These are phyloP conservation scores for Moesziomyces antarcticus DNA, from an alignment of 1,284 basidiomycete species.

Conservation along the genomic window DNA sequence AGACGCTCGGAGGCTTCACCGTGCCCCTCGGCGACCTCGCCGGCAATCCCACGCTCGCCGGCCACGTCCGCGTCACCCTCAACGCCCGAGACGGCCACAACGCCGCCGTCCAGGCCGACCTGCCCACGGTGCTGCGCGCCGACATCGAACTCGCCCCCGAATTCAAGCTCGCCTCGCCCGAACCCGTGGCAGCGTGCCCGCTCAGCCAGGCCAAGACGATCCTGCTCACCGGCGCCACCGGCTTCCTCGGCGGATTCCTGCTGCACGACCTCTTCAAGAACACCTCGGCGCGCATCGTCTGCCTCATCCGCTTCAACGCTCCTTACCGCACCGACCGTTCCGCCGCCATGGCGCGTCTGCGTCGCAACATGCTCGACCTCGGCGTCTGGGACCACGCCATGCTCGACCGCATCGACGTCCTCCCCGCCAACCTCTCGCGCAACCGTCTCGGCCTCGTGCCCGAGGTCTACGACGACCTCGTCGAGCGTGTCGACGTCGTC, in stretches of 20 bases:
- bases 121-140: slow-evolving; percentile 63
- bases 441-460: slow-evolving; percentile 58
- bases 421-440: slow-evolving; percentile 64
- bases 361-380: slow-evolving; percentile 66
- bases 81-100: slow-evolving; percentile 64
- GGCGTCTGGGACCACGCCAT: slow-evolving; percentile 65
- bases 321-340: slow-evolving; percentile 59
- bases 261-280: slow-evolving; percentile 61
- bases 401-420: slow-evolving; percentile 63
- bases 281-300: slow-evolving; percentile 65
- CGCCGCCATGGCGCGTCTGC: slow-evolving; percentile 63
- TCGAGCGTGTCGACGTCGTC: slow-evolving; percentile 58
- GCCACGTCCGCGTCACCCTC: slow-evolving; percentile 56
- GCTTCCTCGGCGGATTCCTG: slow-evolving; percentile 67
- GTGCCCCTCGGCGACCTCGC: slow-evolving; percentile 63
- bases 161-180: slow-evolving; percentile 49
- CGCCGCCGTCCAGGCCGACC: slow-evolving; percentile 63
- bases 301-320: slow-evolving; percentile 65
- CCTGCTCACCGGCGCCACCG: slow-evolving; percentile 67
- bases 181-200: slow-evolving; percentile 23
- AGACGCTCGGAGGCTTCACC: slow-evolving; percentile 60
- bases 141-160: slow-evolving; percentile 58
- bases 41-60: slow-evolving; percentile 58
- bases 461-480: slow-evolving; percentile 57
- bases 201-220: slow-evolving; percentile 58